Percentiles rank a stretch among this genome's conserved stretches.
Conservation (phyloP, 2,329 filamentous ascomycete genomes). For the Fusarium devonianum region DNA sequence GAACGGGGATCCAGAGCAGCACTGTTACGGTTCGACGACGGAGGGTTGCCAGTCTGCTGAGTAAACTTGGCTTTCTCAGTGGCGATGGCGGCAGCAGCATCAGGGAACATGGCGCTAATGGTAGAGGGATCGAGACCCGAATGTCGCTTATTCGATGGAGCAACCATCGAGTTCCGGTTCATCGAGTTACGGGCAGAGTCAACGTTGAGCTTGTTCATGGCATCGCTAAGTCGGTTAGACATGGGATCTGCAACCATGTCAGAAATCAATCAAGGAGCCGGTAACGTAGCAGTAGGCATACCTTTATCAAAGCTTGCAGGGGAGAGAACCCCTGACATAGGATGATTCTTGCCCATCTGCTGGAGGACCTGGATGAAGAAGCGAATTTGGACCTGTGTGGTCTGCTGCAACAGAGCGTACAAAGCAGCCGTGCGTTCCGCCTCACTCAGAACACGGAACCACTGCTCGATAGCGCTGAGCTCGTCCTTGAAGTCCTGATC, state of each 20-base stretch:
- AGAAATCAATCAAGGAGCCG: conserved; percentile 3
- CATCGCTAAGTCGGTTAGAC: conserved; percentile 94
- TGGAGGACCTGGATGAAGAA: conserved; percentile 99
- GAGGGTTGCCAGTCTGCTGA: conserved; percentile 89
- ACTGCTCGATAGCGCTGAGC: conserved; percentile 97
- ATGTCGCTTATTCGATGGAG: conserved; percentile 85
- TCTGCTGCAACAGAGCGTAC: conserved; percentile 96
- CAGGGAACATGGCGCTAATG: conserved; percentile 99
- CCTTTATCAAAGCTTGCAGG: conserved; percentile 97
- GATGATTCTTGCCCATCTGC: conserved; percentile 98
- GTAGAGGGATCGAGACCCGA: conserved; percentile 92
- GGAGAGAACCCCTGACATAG: conserved; percentile 93
- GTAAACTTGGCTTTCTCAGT: conserved; percentile 98
- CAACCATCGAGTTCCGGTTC: conserved; percentile 77
- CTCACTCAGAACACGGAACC: conserved; percentile 97
- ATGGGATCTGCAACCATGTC: conserved; percentile 75
- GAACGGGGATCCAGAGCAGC: conserved; percentile 77
- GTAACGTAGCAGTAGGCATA: conserved; percentile 50
- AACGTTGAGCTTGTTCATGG: conserved; percentile 93
- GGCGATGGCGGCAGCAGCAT: conserved; percentile 96
- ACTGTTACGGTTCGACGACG: conserved; percentile 93
- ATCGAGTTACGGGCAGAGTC: conserved; percentile 88
- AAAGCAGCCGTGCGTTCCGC: conserved; percentile 94
- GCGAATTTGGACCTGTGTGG: conserved; percentile 96
- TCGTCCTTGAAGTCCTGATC: conserved; percentile 99